Percentiles rank a stretch among this genome's conserved stretches.
Conservation (phyloP, 2,329 filamentous ascomycete species). For the Fusarium dimerum region DNA sequence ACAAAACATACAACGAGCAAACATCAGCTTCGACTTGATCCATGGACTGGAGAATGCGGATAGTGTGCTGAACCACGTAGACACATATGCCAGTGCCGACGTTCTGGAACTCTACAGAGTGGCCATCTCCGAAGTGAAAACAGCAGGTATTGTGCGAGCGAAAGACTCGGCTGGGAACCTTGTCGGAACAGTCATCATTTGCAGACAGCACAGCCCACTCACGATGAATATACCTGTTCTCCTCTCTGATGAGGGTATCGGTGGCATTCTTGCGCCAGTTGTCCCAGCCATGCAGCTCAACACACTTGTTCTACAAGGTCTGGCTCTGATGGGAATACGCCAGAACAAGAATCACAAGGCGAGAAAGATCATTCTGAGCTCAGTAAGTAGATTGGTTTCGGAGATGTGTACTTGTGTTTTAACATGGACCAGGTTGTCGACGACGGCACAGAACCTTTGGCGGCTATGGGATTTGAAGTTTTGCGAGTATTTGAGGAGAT, state of each 20-base stretch:
- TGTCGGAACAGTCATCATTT: conserved; percentile 78
- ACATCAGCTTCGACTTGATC: conserved; percentile 80
- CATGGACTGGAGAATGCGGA: conserved; percentile 77
- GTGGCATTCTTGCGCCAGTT: conserved; percentile 79
- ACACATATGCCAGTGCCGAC: conserved; percentile 72
- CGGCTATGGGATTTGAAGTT: conserved; percentile 78
- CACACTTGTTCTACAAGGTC: conserved; percentile 70
- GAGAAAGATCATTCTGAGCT: conserved; percentile 73
- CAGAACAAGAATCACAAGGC: conserved; percentile 81
- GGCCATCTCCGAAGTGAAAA: conserved; percentile 69
- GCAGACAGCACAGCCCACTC: conserved; percentile 68
- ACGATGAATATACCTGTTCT: conserved; percentile 71
- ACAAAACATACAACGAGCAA: conserved; percentile 70
- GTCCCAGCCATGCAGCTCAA: conserved; percentile 70
- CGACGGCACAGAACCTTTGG: conserved; percentile 70
- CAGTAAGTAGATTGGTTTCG: conserved; percentile 55
- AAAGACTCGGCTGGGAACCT: conserved; percentile 69
- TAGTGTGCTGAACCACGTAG: conserved; percentile 73
- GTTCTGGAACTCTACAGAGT: conserved; percentile 78
- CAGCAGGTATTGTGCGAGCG: conserved; percentile 81
- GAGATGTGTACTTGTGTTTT: background rate
- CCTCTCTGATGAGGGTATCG: conserved; percentile 60
- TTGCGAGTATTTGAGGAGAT: conserved; percentile 83
- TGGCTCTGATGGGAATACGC: conserved; percentile 77
- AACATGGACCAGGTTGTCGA: conserved; percentile 59